These are phyloP conservation scores for Aspergillus sparsus DNA, from an alignment of 495 filamentous ascomycete species.

Conservation along the genomic window DNA sequence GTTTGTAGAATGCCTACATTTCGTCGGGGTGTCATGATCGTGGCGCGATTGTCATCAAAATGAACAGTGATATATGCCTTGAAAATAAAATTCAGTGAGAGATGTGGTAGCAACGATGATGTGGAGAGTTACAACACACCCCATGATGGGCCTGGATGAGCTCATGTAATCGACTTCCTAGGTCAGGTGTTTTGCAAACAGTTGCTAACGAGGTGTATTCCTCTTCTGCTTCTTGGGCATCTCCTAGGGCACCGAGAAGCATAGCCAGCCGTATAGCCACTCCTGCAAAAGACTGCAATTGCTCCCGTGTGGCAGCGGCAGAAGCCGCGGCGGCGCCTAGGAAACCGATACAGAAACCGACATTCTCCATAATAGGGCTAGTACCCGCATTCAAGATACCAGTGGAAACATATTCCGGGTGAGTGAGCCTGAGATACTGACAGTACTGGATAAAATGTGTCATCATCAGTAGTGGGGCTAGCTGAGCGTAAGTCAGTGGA, in stretches of 20 bases:
- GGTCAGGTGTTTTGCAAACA: constrained; percentile 16
- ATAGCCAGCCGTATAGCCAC: constrained; percentile 42
- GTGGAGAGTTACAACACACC: constrained; percentile 24
- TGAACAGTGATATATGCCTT: constrained; percentile 27
- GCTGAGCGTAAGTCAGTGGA: constrained; percentile 33
- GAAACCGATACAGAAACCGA: constrained; percentile 51
- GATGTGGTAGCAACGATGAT: constrained; percentile 23
- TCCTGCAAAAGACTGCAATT: constrained; percentile 39
- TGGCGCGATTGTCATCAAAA: constrained; percentile 26
- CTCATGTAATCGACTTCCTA: background rate
- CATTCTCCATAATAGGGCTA: constrained; percentile 31
- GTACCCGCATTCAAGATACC: constrained; percentile 1
- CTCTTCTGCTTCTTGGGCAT: constrained; percentile 39
- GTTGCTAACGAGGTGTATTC: constrained; percentile 26
- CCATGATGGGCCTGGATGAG: constrained; percentile 15
- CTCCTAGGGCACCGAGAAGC: constrained; percentile 43
- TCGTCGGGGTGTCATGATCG: constrained; percentile 24
- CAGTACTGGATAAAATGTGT: constrained; percentile 36
- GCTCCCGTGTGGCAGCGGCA: constrained; percentile 19
- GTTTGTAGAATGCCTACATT: constrained; percentile 16
- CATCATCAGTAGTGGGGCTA: constrained; percentile 42
- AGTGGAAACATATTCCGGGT: background rate
- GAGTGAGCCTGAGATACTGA: constrained; percentile 18
- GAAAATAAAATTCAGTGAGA: background rate
- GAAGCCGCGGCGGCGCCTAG: constrained; percentile 42